These are phyloP conservation scores for Fomitopsis schrenkii DNA, from an alignment of 1,284 basidiomycete genomes.

Conservation along the genomic window DNA sequence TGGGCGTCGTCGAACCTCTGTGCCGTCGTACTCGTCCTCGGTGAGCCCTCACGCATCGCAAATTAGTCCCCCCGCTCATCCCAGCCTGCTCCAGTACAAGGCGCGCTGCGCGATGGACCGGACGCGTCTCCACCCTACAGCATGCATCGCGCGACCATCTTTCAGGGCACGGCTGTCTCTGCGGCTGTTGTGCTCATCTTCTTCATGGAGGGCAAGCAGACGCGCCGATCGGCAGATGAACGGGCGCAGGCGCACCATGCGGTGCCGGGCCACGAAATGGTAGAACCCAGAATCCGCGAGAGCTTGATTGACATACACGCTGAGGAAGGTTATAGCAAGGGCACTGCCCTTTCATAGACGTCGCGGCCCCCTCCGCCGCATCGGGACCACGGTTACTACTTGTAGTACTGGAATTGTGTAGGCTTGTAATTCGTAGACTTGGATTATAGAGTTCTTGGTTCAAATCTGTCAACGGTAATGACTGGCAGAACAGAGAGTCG, in stretches of 20 bases:
- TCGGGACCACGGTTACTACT: no score
- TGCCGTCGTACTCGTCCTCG: slow-evolving; percentile 58
- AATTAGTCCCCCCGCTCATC: background rate
- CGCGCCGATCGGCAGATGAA: slow-evolving; percentile 56
- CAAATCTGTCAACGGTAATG: no score
- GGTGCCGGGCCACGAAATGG: no score
- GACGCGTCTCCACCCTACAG: slow-evolving; percentile 63
- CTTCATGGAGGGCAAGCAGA: slow-evolving; percentile 53
- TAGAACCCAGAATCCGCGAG: no score
- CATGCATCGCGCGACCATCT: slow-evolving; percentile 61
- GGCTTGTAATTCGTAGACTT: no score
- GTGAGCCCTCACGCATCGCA: slow-evolving; percentile 33
- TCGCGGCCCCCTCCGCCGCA: no score
- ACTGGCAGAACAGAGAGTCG: no score
- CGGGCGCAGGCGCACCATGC: background rate
- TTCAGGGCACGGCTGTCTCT: slow-evolving; percentile 51
- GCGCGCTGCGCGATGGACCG: slow-evolving; percentile 57
- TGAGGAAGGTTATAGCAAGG: no score
- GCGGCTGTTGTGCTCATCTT: slow-evolving; percentile 37
- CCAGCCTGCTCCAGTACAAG: slow-evolving; percentile 39
- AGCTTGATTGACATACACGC: no score
- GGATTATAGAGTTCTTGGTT: no score
- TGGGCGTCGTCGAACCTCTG: slow-evolving; percentile 73
- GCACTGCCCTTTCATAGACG: no score
- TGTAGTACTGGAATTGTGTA: no score